Evolutionary conservation across 1,284 basidiomycete species (phyloP).

Genomic region (Ceratobasidium sp.): DNA sequence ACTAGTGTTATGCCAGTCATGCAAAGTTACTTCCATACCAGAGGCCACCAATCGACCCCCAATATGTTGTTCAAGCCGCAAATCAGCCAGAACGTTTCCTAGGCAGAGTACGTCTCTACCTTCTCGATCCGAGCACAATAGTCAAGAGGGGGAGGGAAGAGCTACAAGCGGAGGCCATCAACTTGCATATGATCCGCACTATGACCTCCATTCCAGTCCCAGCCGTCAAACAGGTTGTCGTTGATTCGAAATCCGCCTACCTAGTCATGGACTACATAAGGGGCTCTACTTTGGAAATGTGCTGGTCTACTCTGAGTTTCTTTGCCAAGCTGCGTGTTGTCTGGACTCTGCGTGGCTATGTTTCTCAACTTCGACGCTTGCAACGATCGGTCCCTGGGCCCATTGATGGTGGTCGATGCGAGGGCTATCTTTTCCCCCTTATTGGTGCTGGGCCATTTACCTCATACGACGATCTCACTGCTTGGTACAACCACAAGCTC

Average conservation of each 20-base stretch:
- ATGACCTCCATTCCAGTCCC: background rate
- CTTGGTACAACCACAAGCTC: background rate
- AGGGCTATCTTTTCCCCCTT: background rate
- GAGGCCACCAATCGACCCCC: too few species aligned
- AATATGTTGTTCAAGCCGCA: too few species aligned
- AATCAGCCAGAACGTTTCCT: background rate
- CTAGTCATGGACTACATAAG: background rate
- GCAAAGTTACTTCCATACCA: too few species aligned
- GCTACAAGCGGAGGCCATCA: background rate
- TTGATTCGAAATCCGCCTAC: background rate
- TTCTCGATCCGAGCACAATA: background rate
- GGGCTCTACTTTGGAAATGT: background rate
- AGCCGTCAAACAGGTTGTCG: background rate
- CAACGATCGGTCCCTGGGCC: background rate
- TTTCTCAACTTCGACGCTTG: constrained; percentile 3
- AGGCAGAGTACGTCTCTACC: background rate
- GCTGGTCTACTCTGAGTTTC: background rate
- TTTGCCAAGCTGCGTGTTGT: background rate
- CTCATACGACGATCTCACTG: background rate
- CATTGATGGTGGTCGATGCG: background rate
- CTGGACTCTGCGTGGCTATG: constrained; percentile 7
- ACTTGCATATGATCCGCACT: constrained; percentile 3
- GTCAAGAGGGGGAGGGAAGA: background rate
- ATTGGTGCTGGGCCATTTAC: background rate
- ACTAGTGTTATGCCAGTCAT: too few species aligned